Conservation (phyloP, 2,329 filamentous ascomycete genomes). For the Daldinia eschscholtzii region DNA sequence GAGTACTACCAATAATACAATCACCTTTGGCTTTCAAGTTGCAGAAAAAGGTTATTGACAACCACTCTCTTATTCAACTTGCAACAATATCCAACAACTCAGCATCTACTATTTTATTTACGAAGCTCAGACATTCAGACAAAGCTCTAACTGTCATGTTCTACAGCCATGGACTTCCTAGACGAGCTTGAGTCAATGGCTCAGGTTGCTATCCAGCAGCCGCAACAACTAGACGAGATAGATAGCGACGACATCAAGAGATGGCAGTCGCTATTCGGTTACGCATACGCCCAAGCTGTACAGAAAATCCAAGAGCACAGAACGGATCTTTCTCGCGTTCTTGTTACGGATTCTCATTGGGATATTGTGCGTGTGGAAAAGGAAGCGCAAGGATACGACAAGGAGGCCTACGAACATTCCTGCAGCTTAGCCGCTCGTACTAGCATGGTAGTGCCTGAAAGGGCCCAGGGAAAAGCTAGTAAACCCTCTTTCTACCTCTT, state of each 20-base stretch:
- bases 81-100: too few species aligned
- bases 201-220: conserved; percentile 13
- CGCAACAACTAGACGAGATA: conserved; percentile 9
- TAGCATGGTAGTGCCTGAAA: too few species aligned
- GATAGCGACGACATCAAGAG: conserved; percentile 21
- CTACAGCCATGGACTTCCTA: not conserved
- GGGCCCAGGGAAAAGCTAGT: not conserved
- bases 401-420: conserved; percentile 2
- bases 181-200: conserved; percentile 1
- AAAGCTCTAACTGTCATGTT: too few species aligned
- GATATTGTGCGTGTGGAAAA: not conserved
- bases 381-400: not conserved
- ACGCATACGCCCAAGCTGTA: conserved; percentile 16
- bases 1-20: too few species aligned
- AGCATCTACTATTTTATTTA: too few species aligned
- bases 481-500: not conserved
- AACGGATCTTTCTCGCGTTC: not conserved
- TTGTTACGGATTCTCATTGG: not conserved
- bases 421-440: not conserved
- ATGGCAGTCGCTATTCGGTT: conserved; percentile 38
- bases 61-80: too few species aligned
- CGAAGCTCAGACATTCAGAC: too few species aligned
- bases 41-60: too few species aligned
- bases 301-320: conserved; percentile 1
- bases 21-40: too few species aligned